A percentile compares a stretch with the other conserved stretches of the same genome.
Evolutionary conservation across 495 filamentous ascomycete species (phyloP).

Genomic region (Hyaloscypha variabilis): DNA sequence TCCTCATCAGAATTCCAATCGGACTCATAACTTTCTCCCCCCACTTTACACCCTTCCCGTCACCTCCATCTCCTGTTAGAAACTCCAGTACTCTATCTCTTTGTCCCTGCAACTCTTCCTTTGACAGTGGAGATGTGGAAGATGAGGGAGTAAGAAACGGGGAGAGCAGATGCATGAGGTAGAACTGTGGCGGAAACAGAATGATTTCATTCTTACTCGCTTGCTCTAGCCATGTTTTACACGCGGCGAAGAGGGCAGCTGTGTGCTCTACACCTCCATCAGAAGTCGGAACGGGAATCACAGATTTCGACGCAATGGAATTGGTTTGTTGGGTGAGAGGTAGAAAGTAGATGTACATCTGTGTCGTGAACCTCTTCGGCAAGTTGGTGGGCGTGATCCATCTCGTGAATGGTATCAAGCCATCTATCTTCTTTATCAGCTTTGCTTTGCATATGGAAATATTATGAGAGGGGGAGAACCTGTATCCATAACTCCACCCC

Average conservation of each 20-base stretch:
- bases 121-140: constrained; percentile 36
- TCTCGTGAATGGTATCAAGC: constrained; percentile 80
- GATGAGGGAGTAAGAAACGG: constrained; percentile 56
- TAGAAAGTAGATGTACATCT: constrained; percentile 97
- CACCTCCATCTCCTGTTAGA: constrained; percentile 43
- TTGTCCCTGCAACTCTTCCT: constrained; percentile 52
- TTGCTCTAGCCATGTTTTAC: constrained; percentile 66
- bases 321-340: constrained; percentile 57
- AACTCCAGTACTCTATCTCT: constrained; percentile 62
- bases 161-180: constrained; percentile 69
- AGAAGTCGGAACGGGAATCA: constrained; percentile 65
- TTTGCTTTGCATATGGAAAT: neutral
- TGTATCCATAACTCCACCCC: constrained; percentile 67
- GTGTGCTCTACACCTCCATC: constrained; percentile 89
- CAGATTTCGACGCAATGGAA: constrained; percentile 34
- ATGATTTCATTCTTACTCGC: constrained; percentile 69
- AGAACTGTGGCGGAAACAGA: constrained; percentile 88
- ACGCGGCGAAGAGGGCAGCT: constrained; percentile 73
- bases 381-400: constrained; percentile 84
- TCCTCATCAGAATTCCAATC: constrained; percentile 54
- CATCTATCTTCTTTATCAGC: constrained; percentile 40
- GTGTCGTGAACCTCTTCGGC: constrained; percentile 80
- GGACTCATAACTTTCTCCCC: constrained; percentile 79
- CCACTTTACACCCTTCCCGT: constrained; percentile 58
- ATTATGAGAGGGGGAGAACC: constrained; percentile 43